Evolutionary conservation across 495 filamentous ascomycete genomes (phyloP), one percentile per base, ranked within the genome.

Genomic region (Aspergillus ellipticus): DNA sequence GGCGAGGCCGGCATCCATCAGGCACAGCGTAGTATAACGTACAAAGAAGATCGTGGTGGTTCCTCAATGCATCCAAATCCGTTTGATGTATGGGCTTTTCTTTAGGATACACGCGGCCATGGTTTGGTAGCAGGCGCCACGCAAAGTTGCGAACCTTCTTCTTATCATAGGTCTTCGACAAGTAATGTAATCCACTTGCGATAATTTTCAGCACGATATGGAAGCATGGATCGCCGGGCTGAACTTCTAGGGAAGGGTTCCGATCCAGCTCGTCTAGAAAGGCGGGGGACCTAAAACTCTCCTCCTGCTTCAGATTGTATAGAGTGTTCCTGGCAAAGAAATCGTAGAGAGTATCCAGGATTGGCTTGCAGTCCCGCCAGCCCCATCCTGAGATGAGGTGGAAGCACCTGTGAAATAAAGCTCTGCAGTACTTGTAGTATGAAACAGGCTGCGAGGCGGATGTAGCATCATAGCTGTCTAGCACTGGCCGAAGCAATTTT

Each of bases 1-100:
- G 58, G 26, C 83, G 80, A 22, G 90, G 91, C 22, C 92, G 79
- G 48, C 82, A 81, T 17, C 79, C 77, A 17, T 85, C 73, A 28
- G 93, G 92, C 16, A 91, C 87, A 10, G 82, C 87, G 85, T 86
- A 96, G 71, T 90, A 96, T 29, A 98, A 78, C 2, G 89, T 93
- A 58, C 87, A 90, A 2, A 98, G 82, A 43, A 98, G 80, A 66
- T 97, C 91, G 63, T 96, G 91, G 59, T 98, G 93, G 64, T 97
- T 98, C 55, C 91, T 81, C 33, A 97, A 73, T 0, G 92, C 87
- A 20, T 90, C 85, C n/a, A 97, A 76, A 55, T 96, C 89, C 50
- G 84, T 82, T 59, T 88, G 82, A 33, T 77, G 81, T 17, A 97
- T 73, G 0, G 76, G 73, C 55, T 91, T 80, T 60, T 96, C 91